phyloP scores from a whole-genome alignment of 495 filamentous ascomycete species.

The Aspergillus sclerotioniger region DNA sequence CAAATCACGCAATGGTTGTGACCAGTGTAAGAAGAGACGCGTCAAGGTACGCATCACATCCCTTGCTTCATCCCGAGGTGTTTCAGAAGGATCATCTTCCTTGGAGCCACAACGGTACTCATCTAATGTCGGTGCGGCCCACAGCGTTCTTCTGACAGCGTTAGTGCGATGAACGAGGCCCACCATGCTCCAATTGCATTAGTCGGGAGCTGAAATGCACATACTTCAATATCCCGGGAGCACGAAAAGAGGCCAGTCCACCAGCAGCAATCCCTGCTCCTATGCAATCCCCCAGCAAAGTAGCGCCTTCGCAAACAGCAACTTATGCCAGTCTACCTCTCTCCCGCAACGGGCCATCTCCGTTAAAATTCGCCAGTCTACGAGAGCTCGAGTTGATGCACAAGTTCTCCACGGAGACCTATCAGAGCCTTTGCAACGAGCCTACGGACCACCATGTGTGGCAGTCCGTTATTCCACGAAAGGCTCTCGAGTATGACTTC shows the following conservation, averaged over 20 bases:
- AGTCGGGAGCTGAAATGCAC: constrained; percentile 40
- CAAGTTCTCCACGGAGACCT: constrained; percentile 42
- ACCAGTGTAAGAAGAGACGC: constrained; percentile 56
- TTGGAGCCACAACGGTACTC: too few relatives aligned
- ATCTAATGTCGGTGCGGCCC: constrained; percentile 8
- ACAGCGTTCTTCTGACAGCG: background rate
- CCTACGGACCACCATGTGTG: constrained; percentile 30
- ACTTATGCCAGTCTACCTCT: background rate
- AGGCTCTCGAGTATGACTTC: constrained; percentile 50
- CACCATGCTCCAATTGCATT: constrained; percentile 45
- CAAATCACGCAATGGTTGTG: constrained; percentile 57
- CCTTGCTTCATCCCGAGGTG: background rate
- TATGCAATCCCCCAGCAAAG: background rate
- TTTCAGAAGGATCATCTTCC: background rate
- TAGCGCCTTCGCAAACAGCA: background rate
- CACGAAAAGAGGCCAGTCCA: constrained; percentile 14
- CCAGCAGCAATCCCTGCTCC: constrained; percentile 5
- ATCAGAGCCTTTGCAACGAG: constrained; percentile 31
- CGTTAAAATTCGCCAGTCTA: constrained; percentile 23
- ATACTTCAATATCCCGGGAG: constrained; percentile 30
- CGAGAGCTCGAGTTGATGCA: constrained; percentile 44
- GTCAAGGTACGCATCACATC: constrained; percentile 44
- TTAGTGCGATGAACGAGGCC: constrained; percentile 47
- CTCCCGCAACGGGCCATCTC: background rate
- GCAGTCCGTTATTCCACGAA: constrained; percentile 44